These are phyloP conservation scores for Leptodontidium sp. DNA, from an alignment of 2,329 filamentous ascomycete genomes.

Conservation along the genomic window DNA sequence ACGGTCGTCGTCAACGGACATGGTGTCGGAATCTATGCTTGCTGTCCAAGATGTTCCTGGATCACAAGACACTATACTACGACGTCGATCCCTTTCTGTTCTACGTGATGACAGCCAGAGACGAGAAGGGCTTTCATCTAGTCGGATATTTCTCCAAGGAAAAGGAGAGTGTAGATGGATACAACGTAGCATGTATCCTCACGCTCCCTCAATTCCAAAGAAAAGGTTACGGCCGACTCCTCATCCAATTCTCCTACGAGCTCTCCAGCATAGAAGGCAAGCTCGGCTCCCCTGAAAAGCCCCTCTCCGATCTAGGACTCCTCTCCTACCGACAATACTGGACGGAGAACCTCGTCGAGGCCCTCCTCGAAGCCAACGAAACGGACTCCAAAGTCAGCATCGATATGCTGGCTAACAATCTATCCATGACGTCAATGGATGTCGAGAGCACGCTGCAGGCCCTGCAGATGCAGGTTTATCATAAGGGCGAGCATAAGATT, in stretches of 20 bases:
- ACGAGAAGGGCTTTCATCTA: constrained; percentile 89
- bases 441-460: constrained; percentile 95
- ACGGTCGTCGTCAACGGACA: constrained; percentile 90
- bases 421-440: constrained; percentile 97
- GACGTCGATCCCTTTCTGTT: constrained; percentile 99
- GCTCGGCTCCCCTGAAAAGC: constrained; percentile 95
- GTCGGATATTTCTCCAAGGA: constrained; percentile 99
- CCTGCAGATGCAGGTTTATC: constrained; percentile 93
- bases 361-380: constrained; percentile 78
- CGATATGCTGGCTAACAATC: constrained; percentile 78
- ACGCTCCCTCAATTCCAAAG: constrained; percentile 96
- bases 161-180: constrained; percentile 95
- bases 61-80: constrained; percentile 98
- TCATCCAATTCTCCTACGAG: constrained; percentile 98
- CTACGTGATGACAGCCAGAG: constrained; percentile 94
- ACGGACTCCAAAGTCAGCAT: constrained; percentile 79
- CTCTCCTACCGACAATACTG: constrained; percentile 97
- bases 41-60: constrained; percentile 93
- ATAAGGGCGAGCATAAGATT: constrained; percentile 96
- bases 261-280: constrained; percentile 95
- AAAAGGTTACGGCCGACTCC: constrained; percentile 88
- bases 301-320: constrained; percentile 90
- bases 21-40: constrained; percentile 97
- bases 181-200: constrained; percentile 98
- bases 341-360: constrained; percentile 91